Evolutionary conservation across 108 stramenopile species (phyloP).

Genomic region (Cyclotella baltica): DNA sequence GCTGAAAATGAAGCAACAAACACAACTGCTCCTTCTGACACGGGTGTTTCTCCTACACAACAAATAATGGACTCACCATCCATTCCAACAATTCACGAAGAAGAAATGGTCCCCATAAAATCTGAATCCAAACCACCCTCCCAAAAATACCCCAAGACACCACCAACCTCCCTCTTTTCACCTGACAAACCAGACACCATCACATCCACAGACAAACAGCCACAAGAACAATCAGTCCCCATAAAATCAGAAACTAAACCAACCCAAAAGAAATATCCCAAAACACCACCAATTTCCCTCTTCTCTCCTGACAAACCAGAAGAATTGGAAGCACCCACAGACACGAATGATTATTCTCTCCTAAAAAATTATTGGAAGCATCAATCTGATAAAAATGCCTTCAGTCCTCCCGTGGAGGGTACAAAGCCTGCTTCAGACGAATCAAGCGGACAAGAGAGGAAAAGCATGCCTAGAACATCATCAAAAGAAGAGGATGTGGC

Average conservation of each 20-base stretch:
- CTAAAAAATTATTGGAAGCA: slow-evolving; percentile 18
- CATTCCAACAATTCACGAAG: slow-evolving; percentile 5
- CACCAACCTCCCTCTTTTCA: not conserved
- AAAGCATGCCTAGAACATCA: not conserved
- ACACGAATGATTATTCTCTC: slow-evolving; percentile 1
- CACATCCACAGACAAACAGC: too few relatives aligned
- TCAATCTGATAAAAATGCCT: not conserved
- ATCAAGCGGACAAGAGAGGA: not conserved
- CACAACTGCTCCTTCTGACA: too few relatives aligned
- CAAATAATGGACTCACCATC: not conserved
- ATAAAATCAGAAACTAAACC: not conserved
- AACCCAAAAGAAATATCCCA: not conserved
- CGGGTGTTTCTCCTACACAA: not conserved
- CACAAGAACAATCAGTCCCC: not conserved
- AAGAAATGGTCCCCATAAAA: not conserved
- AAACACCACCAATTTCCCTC: not conserved
- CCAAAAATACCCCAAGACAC: slow-evolving; percentile 4
- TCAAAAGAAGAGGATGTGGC: slow-evolving; percentile 4
- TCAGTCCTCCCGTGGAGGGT: slow-evolving; percentile 12
- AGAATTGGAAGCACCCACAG: slow-evolving; percentile 11
- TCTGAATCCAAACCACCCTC: not conserved
- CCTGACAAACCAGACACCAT: too few relatives aligned
- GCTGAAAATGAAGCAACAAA: not conserved
- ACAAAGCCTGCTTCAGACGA: too few relatives aligned
- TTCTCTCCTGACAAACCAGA: not conserved